A percentile compares a stretch with the other conserved stretches of the same genome.
Evolutionary conservation across 108 stramenopile genomes (phyloP).

Genomic region (Fistulifera solaris): DNA sequence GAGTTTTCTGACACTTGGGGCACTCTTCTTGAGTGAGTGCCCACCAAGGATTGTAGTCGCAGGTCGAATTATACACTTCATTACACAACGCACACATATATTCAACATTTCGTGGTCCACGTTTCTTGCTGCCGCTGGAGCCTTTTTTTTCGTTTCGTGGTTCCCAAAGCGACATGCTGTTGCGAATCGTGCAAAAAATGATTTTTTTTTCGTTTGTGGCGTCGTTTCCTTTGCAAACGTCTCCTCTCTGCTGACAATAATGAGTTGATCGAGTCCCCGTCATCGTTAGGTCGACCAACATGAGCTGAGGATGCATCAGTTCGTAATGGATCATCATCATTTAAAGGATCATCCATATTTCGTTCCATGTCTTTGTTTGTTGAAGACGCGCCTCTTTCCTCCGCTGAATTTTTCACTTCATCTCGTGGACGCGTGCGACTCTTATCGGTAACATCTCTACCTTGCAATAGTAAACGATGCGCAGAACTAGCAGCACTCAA

Average conservation of each 20-base stretch:
- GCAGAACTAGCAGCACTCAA: slow-evolving; percentile 54
- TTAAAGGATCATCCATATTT: not conserved
- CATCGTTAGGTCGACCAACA: too few species aligned
- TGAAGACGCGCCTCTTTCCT: not conserved
- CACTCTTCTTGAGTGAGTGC: slow-evolving; percentile 65
- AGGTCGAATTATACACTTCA: slow-evolving; percentile 57
- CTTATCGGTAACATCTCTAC: not conserved
- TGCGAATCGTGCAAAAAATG: not conserved
- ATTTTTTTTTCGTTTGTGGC: too few species aligned
- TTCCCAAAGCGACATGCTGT: not conserved
- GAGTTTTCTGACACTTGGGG: slow-evolving; percentile 75
- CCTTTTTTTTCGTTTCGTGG: slow-evolving; percentile 14
- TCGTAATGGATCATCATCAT: not conserved
- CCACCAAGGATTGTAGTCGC: slow-evolving; percentile 85
- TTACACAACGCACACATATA: slow-evolving; percentile 79
- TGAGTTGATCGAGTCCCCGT: too few species aligned
- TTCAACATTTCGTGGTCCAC: slow-evolving; percentile 60
- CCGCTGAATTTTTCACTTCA: not conserved
- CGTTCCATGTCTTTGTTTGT: not conserved
- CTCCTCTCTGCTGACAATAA: too few species aligned
- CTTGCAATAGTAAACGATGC: slow-evolving; percentile 44
- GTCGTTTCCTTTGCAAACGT: too few species aligned
- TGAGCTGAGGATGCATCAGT: too few species aligned
- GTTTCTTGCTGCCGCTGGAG: slow-evolving; percentile 25
- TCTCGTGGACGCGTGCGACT: too few species aligned